Evolutionary conservation across 306 rosid species (phyloP).

Genomic region (Castanea sativa): DNA sequence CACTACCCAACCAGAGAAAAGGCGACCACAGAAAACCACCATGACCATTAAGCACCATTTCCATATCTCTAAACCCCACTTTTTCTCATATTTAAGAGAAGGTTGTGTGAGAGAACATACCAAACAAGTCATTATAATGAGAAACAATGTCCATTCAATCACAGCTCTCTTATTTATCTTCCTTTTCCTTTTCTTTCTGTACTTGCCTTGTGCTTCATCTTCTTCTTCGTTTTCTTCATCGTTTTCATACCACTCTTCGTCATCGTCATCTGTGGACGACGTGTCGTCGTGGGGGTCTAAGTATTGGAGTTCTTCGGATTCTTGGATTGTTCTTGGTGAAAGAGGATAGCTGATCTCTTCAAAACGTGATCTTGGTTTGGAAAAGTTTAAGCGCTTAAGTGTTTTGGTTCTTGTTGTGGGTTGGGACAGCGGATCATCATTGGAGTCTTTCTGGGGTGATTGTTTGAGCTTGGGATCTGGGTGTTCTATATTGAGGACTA

Average conservation of each 20-base stretch:
- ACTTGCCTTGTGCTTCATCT: conserved; percentile 2
- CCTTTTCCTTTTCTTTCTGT: conserved; percentile 10
- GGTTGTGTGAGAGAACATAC: conserved; percentile 33
- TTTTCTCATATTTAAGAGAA: conserved; percentile 11
- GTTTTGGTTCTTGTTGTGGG: conserved; percentile 21
- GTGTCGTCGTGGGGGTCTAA: background rate
- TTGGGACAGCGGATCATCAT: background rate
- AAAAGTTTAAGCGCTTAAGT: conserved; percentile 35
- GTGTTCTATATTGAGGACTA: conserved; percentile 33
- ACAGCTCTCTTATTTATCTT: conserved; percentile 38
- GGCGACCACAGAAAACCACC: conserved; percentile 50
- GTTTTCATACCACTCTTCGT: conserved; percentile 19
- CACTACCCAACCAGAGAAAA: conserved; percentile 47
- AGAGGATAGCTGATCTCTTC: conserved; percentile 30
- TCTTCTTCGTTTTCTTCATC: conserved; percentile 5
- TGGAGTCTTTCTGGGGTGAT: background rate
- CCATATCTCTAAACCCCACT: conserved; percentile 41
- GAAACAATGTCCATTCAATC: conserved; percentile 45
- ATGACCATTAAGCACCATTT: conserved; percentile 51
- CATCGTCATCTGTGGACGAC: conserved; percentile 24
- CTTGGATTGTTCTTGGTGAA: conserved; percentile 21
- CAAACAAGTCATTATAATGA: conserved; percentile 37
- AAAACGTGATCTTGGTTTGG: conserved; percentile 49
- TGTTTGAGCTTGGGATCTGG: conserved; percentile 17
- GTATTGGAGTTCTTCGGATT: conserved; percentile 18